Percentiles rank a stretch among this genome's conserved stretches.
Conservation (phyloP, 1,284 basidiomycete species). For the Papiliotrema terrestris region DNA sequence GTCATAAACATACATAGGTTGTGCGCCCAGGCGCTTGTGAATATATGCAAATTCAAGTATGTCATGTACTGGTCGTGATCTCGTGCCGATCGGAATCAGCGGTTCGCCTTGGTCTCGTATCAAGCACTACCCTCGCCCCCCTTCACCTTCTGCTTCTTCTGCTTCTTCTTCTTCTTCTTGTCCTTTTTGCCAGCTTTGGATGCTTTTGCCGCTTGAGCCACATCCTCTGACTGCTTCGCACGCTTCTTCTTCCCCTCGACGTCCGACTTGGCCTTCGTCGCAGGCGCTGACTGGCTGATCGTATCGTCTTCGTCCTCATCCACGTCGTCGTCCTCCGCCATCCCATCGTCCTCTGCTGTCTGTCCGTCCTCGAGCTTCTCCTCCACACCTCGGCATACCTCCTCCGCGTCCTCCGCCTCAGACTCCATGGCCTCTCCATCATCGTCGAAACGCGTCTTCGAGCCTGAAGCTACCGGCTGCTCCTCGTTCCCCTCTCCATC, state of each 20-base stretch:
- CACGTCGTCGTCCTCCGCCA: conserved; percentile 5
- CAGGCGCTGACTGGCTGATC: too few species aligned
- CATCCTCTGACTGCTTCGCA: background rate
- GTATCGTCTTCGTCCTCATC: too few species aligned
- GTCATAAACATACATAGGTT: background rate
- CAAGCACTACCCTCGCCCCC: background rate
- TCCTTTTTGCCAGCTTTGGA: background rate
- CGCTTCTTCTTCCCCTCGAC: background rate
- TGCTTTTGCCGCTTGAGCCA: background rate
- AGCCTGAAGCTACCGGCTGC: background rate
- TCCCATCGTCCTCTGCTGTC: background rate
- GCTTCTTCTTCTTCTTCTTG: background rate
- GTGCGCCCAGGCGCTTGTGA: background rate
- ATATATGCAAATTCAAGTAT: conserved; percentile 1
- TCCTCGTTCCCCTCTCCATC: background rate
- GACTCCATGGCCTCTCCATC: conserved; percentile 4
- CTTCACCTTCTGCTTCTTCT: conserved; percentile 1
- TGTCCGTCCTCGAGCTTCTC: conserved; percentile 6
- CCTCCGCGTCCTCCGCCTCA: conserved; percentile 5
- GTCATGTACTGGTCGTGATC: background rate
- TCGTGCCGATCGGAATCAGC: background rate
- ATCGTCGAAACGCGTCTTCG: background rate
- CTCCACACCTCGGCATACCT: background rate
- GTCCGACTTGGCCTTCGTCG: background rate
- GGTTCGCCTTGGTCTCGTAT: background rate